Evolutionary conservation across 2,329 filamentous ascomycete species (phyloP).

Genomic region (Xylariaceae sp.): DNA sequence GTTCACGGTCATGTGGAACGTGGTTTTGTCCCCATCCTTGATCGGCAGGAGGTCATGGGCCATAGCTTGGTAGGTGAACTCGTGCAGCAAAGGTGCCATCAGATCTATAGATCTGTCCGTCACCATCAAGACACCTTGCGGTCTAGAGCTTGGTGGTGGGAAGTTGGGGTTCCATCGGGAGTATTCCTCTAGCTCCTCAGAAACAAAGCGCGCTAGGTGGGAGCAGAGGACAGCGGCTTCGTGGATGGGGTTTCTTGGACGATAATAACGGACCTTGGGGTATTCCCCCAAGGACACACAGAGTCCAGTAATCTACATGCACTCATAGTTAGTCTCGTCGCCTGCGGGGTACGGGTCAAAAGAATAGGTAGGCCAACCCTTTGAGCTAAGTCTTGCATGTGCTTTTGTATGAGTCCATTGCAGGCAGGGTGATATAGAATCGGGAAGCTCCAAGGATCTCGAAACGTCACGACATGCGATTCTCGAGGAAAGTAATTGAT

Average conservation of each 20-base stretch:
- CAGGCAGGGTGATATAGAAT: slow-evolving; percentile 87
- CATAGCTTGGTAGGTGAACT: slow-evolving; percentile 99
- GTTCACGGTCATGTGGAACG: slow-evolving; percentile 76
- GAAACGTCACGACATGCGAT: slow-evolving; percentile 84
- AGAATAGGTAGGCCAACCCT: slow-evolving; percentile 63
- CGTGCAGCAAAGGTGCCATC: slow-evolving; percentile 81
- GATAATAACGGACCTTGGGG: slow-evolving; percentile 88
- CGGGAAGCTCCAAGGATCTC: slow-evolving; percentile 94
- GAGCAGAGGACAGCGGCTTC: slow-evolving; percentile 84
- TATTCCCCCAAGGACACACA: slow-evolving; percentile 94
- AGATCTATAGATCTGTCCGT: slow-evolving; percentile 93
- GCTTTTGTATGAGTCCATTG: slow-evolving; percentile 74
- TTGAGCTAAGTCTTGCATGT: slow-evolving; percentile 81
- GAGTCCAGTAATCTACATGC: slow-evolving; percentile 68
- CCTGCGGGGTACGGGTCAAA: too few species aligned
- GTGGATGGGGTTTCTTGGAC: slow-evolving; percentile 68
- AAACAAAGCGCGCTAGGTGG: slow-evolving; percentile 85
- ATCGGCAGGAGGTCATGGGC: slow-evolving; percentile 89
- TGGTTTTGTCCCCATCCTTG: slow-evolving; percentile 82
- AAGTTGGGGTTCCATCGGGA: slow-evolving; percentile 80
- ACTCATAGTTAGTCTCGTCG: too few species aligned
- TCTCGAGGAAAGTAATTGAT: slow-evolving; percentile 89
- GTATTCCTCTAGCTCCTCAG: slow-evolving; percentile 87
- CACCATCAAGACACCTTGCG: slow-evolving; percentile 78
- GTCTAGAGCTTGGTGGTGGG: slow-evolving; percentile 72